Conservation (phyloP, 139 green algal genomes). For the Nannochloris sp. region DNA sequence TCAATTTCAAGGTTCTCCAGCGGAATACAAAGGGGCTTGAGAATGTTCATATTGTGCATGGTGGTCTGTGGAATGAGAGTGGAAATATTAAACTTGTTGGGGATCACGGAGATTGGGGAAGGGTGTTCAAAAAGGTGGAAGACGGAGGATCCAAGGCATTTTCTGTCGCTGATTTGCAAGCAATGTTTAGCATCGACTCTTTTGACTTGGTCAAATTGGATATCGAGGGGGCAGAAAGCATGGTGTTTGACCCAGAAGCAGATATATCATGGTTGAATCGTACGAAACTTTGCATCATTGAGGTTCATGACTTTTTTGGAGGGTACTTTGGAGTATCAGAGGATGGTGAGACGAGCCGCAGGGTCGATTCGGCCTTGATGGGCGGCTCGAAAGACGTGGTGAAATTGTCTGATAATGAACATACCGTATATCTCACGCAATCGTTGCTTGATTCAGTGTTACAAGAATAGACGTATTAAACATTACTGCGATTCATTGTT, state of each 20-base stretch:
- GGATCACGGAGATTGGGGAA: slow-evolving; percentile 17
- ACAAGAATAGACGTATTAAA: neutral
- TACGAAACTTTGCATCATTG: neutral
- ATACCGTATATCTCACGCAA: neutral
- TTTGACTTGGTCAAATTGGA: slow-evolving; percentile 29
- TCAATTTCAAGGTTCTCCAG: slow-evolving; percentile 14
- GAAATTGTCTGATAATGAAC: slow-evolving; percentile 13
- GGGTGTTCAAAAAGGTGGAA: slow-evolving; percentile 10
- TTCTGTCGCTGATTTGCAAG: slow-evolving; percentile 10
- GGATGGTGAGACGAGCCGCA: slow-evolving; percentile 2
- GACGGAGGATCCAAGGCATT: slow-evolving; percentile 8
- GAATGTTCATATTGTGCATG: slow-evolving; percentile 12
- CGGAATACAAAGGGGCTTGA: slow-evolving; percentile 9
- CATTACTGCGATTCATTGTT: slow-evolving; percentile 26
- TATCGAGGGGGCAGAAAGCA: slow-evolving; percentile 12
- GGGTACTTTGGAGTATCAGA: neutral
- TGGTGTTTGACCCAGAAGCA: slow-evolving; percentile 9
- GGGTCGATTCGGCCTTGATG: slow-evolving; percentile 10
- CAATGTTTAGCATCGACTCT: slow-evolving; percentile 1
- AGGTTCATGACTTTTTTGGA: slow-evolving; percentile 19
- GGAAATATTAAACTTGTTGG: slow-evolving; percentile 3
- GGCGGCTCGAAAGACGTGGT: neutral
- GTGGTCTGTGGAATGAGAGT: slow-evolving; percentile 16
- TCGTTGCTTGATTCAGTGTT: too few species aligned
- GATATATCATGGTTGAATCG: slow-evolving; percentile 16